Base-by-base conservation (phyloP, 2,329 filamentous ascomycete genomes). In the Aureobasidium leucospermi region DNA sequence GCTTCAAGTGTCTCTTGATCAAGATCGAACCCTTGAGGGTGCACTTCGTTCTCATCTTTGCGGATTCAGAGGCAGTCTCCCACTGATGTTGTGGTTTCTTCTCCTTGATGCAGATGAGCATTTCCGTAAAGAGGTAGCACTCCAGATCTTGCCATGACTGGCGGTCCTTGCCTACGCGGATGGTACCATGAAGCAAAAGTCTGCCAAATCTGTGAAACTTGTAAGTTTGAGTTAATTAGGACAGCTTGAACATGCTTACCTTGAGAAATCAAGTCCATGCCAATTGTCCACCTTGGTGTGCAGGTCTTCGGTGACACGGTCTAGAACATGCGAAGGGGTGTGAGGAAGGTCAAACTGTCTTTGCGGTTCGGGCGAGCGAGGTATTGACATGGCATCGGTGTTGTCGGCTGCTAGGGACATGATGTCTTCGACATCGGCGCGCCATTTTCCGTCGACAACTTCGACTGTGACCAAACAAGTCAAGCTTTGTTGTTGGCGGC, bases 61-160 rank as follows among this genome's bases (percentile, higher is more conserved):
- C 51, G 10, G 62, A 59, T 19, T 62, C 61, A 8, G 55, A 42
- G 2, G 47, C 70, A 4, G 78, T 77, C 16, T 75, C 74, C 82
- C 89, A 92, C 64, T 89, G 84, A 55, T 84, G 81, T 48, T 73
- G 67, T 41, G 78, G 65, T 76, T 92, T 96, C 82, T 96, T 97
- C 75, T 97, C 94, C 75, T 97, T 99, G 62, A 99, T 91, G 70
- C 94, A 99, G 65, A 99, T 99, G 67, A 99, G 87, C 94, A 99
- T 99, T 76, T 99, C 94, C 4, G 88, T 90, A 70, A 99, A 99
- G 32, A 99, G 81, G 72, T 90, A 99, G 73, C 94, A 99, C 72
- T 99, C 92, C 59, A 99, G 77, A 72, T 97, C 94, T 77, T 99
- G 94, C 94, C 94, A 99, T 6, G 92, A 92, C 64, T 93, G 82